Evolutionary conservation across 1,139 yeast species (phyloP).

Genomic region (Saccharomyces pastorianus): DNA sequence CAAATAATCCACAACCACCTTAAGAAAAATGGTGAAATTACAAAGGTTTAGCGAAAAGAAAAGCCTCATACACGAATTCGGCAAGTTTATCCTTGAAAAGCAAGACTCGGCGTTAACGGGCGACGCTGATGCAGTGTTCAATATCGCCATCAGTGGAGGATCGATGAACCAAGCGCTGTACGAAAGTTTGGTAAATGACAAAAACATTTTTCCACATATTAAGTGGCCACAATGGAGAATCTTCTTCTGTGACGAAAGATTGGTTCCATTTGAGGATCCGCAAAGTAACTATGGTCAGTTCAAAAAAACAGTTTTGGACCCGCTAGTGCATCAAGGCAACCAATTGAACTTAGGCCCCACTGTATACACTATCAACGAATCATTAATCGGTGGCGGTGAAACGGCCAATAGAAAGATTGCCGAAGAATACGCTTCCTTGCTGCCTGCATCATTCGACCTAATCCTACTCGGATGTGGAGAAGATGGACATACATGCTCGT

Average conservation of each 20-base stretch:
- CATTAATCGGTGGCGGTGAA: constrained; percentile 56
- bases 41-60: constrained; percentile 45
- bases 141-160: constrained; percentile 48
- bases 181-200: constrained; percentile 54
- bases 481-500: constrained; percentile 94
- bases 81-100: constrained; percentile 41
- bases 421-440: constrained; percentile 68
- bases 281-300: constrained; percentile 86
- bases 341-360: constrained; percentile 41
- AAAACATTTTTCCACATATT: constrained; percentile 39
- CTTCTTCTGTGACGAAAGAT: constrained; percentile 87
- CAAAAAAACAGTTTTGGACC: constrained; percentile 64
- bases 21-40: constrained; percentile 36
- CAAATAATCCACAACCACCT: background rate
- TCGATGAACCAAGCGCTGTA: constrained; percentile 69
- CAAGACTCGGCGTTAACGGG: constrained; percentile 46
- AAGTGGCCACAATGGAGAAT: constrained; percentile 90
- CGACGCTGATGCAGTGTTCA: constrained; percentile 36
- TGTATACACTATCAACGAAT: constrained; percentile 71
- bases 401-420: constrained; percentile 56
- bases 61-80: constrained; percentile 54
- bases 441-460: constrained; percentile 76
- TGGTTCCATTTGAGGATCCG: constrained; percentile 72
- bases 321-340: constrained; percentile 25
- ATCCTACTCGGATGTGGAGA: constrained; percentile 94